Evolutionary conservation across 2,329 filamentous ascomycete genomes (phyloP).

Genomic region (Pseudogymnoascus sp.): DNA sequence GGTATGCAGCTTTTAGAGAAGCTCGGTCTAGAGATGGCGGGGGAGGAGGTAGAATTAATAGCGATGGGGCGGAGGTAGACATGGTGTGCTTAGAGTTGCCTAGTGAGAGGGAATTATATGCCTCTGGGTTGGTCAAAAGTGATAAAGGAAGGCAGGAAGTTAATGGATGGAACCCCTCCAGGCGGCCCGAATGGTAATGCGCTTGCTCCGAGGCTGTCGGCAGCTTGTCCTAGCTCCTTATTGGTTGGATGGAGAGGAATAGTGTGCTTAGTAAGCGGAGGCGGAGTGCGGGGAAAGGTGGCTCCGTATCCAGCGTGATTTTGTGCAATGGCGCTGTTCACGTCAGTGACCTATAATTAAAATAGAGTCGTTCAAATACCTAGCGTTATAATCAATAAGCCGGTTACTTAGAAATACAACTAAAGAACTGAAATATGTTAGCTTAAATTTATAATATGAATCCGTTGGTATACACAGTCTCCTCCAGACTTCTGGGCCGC

Average conservation of each 20-base stretch:
- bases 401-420: no score
- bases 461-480: not conserved
- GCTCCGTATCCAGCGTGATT: not conserved
- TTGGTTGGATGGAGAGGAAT: not conserved
- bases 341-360: no score
- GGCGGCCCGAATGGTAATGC: not conserved
- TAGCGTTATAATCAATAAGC: no score
- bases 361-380: no score
- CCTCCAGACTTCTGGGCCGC: not conserved
- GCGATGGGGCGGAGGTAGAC: slow-evolving; percentile 30
- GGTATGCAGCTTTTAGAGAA: slow-evolving; percentile 48
- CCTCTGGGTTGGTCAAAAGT: not conserved
- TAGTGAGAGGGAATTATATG: not conserved
- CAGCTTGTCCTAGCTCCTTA: not conserved
- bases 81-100: not conserved
- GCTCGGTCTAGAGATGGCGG: slow-evolving; percentile 44
- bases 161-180: not conserved
- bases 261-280: not conserved
- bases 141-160: not conserved
- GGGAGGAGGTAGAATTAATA: slow-evolving; percentile 55
- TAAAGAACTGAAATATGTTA: not conserved
- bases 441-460: not conserved
- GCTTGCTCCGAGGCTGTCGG: not conserved
- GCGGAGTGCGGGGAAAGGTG: not conserved
- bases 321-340: not conserved